These are phyloP conservation scores for Mycena capillaripes DNA, from an alignment of 768 basidiomycete genomes.

Conservation along the genomic window DNA sequence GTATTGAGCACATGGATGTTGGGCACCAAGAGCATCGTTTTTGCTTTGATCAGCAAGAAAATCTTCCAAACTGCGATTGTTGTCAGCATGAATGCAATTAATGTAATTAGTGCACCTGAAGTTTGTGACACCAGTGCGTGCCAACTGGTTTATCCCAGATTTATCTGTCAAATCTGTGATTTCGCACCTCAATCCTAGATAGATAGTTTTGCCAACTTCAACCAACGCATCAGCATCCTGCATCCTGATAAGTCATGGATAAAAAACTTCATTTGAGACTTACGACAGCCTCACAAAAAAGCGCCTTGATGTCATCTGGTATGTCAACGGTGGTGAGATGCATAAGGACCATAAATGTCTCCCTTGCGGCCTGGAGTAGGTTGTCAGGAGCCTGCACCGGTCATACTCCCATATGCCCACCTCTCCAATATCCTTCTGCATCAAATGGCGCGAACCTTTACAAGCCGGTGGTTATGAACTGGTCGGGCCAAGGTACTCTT, in stretches of 20 bases:
- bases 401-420: conserved; percentile 8
- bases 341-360: neutral
- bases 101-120: neutral
- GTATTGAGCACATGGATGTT: neutral
- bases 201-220: neutral
- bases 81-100: neutral
- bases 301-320: neutral
- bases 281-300: neutral
- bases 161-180: neutral
- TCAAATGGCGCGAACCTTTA: neutral
- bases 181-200: neutral
- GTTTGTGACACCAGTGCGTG: neutral
- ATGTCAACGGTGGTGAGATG: neutral
- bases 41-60: neutral
- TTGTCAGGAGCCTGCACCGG: neutral
- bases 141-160: neutral
- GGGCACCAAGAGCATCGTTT: neutral
- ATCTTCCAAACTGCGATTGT: neutral
- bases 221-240: neutral
- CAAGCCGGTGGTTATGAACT: neutral
- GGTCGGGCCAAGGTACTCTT: neutral
- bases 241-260: neutral
- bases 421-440: neutral
- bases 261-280: neutral
- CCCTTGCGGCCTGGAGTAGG: neutral